Evolutionary conservation across 2,329 filamentous ascomycete species (phyloP), one percentile per base, ranked within the genome.

Genomic region (Nannizziopsis barbatae): DNA sequence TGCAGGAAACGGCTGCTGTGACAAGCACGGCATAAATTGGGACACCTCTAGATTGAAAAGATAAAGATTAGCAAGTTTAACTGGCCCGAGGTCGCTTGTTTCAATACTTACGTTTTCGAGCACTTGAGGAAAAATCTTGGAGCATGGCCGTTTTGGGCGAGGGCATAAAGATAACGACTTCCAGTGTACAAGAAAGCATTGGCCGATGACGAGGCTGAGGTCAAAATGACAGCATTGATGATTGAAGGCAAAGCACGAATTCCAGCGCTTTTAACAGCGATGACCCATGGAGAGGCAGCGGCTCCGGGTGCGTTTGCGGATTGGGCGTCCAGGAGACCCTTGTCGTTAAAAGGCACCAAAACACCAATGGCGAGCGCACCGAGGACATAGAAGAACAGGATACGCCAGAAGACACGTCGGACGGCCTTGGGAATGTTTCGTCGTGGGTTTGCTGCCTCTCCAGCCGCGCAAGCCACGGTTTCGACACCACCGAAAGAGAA

Each of bases 201-300:
- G 0, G 76, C 79, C 0, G 82, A 74, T 0, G 82, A 86, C 66
- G 78, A 81, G 0, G 81, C 83, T 0, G 81, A 83, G 0, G 80
- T 84, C 55, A 88, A 73, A 56, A 89, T 81, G 20, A 88, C 72
- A 32, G 83, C 84, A 61, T 90, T 90, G 65, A 89, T 80, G 47
- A 89, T 76, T 5, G 78, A 79, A 0, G 83, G 81, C 3, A 88
- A 75, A 5, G 75, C 80, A 3, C 70, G 72, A 50, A 88, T 80
- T 0, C 81, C 79, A 1, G 83, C 84, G 27, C 77, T 75, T 9
- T 75, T 72, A 33, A 82, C 79, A 14, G 83, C 84, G 53, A 88
- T 84, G 51, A 89, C 83, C 57, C 81, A 86, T 9, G 81, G 82
- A 40, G 65, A 69, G 84, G 50, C 89, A 73, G 5, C 81, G 46